phyloP scores from a whole-genome alignment of 371 early-diverging fungal species.

The Zychaea mexicana region DNA sequence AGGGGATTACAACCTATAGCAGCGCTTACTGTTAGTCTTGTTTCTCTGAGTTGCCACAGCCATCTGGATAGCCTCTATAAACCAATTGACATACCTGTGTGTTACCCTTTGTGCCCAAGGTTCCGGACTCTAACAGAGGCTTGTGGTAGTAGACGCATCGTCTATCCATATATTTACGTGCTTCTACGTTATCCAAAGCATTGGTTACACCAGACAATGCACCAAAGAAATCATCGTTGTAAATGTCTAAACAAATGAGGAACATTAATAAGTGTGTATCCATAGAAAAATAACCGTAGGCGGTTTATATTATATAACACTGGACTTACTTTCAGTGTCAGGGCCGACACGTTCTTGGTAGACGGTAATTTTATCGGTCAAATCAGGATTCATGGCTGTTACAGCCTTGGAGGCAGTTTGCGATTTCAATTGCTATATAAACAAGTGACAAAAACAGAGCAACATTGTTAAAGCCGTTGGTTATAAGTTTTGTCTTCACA shows the following conservation, averaged over 20 bases:
- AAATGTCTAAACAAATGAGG: constrained; percentile 77
- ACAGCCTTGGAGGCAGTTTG: constrained; percentile 95
- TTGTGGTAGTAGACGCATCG: constrained; percentile 97
- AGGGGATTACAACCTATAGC: constrained; percentile 83
- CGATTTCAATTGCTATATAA: constrained; percentile 85
- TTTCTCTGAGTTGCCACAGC: background rate
- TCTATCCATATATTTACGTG: constrained; percentile 98
- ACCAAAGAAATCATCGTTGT: constrained; percentile 95
- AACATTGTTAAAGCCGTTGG: background rate
- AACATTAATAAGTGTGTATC: no score
- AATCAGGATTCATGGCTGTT: constrained; percentile 90
- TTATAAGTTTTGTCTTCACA: no score
- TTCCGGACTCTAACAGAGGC: constrained; percentile 98
- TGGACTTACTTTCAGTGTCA: constrained; percentile 85
- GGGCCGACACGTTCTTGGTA: constrained; percentile 96
- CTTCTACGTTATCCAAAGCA: constrained; percentile 99
- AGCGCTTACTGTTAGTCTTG: background rate
- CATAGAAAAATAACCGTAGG: no score
- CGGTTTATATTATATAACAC: no score
- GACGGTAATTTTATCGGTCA: constrained; percentile 77
- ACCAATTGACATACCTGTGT: constrained; percentile 71
- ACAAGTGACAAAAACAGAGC: background rate
- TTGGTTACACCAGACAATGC: constrained; percentile 93
- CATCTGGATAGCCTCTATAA: background rate
- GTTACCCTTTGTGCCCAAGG: constrained; percentile 99